Evolutionary conservation across 768 basidiomycete genomes (phyloP).

Genomic region (Amanita inopinata): DNA sequence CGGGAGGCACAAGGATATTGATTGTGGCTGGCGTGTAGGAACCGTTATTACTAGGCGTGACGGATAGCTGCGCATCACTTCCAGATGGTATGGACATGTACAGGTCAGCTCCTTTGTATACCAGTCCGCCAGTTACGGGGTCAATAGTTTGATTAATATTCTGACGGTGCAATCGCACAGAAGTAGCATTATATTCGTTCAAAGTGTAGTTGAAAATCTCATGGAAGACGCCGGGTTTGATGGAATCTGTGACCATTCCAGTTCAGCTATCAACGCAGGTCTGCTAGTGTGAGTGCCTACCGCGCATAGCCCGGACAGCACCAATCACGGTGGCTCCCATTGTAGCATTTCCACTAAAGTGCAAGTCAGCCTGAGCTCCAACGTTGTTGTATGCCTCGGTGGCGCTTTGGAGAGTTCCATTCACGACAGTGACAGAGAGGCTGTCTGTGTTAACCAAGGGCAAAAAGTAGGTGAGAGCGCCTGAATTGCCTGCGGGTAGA

Average conservation of each 20-base stretch:
- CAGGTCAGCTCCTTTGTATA: conserved; percentile 23
- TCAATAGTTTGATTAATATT: conserved; percentile 29
- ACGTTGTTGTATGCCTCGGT: conserved; percentile 19
- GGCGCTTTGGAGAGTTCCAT: conserved; percentile 14
- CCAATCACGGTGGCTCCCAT: conserved; percentile 34
- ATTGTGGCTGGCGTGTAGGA: conserved; percentile 25
- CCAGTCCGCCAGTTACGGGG: neutral
- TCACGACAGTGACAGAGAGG: conserved; percentile 14
- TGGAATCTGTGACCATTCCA: too few relatives aligned
- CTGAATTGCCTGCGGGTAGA: conserved; percentile 35
- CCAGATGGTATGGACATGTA: conserved; percentile 17
- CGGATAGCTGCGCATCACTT: conserved; percentile 20
- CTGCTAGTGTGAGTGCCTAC: conserved; percentile 14
- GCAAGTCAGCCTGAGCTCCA: conserved; percentile 27
- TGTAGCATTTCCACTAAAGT: conserved; percentile 23
- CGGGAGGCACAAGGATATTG: conserved; percentile 21
- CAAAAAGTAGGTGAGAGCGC: conserved; percentile 31
- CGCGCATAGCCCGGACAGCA: conserved; percentile 31
- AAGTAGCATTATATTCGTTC: conserved; percentile 21
- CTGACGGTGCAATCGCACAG: conserved; percentile 26
- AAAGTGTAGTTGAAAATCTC: conserved; percentile 37
- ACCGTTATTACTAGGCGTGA: conserved; percentile 22
- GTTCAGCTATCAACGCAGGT: too few relatives aligned
- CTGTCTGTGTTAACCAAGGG: conserved; percentile 14
- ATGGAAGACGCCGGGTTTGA: conserved; percentile 30